A percentile compares a stretch with the other conserved stretches of the same genome.
These are phyloP conservation scores for Aspergillus ochraceoroseus DNA, from an alignment of 2,329 filamentous ascomycete species.

Conservation along the genomic window DNA sequence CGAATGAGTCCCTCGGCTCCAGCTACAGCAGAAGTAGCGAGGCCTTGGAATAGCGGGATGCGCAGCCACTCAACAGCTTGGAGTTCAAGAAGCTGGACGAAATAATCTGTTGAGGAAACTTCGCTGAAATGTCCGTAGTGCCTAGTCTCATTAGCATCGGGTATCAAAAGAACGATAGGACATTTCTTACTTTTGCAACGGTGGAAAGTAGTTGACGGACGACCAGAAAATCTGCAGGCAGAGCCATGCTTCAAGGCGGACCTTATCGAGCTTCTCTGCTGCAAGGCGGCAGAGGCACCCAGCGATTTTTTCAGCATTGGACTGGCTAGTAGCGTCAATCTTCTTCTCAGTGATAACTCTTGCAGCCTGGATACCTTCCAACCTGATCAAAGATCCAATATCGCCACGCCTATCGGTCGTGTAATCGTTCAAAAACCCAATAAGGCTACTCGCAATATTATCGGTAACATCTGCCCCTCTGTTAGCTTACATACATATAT, in stretches of 20 bases:
- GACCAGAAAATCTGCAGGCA: slow-evolving; percentile 43
- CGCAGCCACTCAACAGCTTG: slow-evolving; percentile 37
- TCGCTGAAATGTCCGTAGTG: slow-evolving; percentile 44
- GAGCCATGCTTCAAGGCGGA: slow-evolving; percentile 56
- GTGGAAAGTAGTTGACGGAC: slow-evolving; percentile 31
- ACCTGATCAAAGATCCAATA: slow-evolving; percentile 76
- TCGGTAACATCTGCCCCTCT: slow-evolving; percentile 27
- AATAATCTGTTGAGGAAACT: slow-evolving; percentile 44
- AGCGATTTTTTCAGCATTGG: slow-evolving; percentile 29
- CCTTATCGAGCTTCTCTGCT: slow-evolving; percentile 83
- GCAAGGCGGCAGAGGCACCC: slow-evolving; percentile 61
- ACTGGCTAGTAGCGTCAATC: slow-evolving; percentile 8
- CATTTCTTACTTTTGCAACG: slow-evolving; percentile 39
- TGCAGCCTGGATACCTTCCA: slow-evolving; percentile 69
- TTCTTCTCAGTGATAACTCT: slow-evolving; percentile 35
- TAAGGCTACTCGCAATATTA: slow-evolving; percentile 28
- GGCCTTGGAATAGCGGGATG: slow-evolving; percentile 39
- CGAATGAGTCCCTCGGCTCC: slow-evolving; percentile 45
- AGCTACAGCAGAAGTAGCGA: slow-evolving; percentile 44
- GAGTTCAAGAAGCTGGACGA: slow-evolving; percentile 39
- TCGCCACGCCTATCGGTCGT: slow-evolving; percentile 86
- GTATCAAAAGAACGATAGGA: slow-evolving; percentile 12
- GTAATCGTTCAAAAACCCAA: slow-evolving; percentile 68
- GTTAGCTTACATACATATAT: slow-evolving; percentile 25
- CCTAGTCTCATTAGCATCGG: slow-evolving; percentile 24